A percentile compares a stretch with the other conserved stretches of the same genome.
Evolutionary conservation across 2,329 filamentous ascomycete genomes (phyloP).

Genomic region (Pestalotiopsis sp.): DNA sequence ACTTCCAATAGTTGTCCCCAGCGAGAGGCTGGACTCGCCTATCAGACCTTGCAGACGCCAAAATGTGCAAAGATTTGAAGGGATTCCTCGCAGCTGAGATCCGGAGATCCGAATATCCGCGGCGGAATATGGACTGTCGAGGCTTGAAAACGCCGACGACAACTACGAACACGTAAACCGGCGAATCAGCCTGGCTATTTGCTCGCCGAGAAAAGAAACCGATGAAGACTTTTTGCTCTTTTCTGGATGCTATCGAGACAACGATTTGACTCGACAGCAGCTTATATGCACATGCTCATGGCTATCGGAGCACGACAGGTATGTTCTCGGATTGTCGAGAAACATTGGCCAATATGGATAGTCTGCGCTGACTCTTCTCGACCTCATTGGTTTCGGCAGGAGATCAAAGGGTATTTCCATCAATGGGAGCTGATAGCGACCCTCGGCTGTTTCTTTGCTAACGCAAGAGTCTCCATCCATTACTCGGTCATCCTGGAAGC

Average conservation of each 20-base stretch:
- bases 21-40: background rate
- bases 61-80: background rate
- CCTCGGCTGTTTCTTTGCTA: background rate
- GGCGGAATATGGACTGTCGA: background rate
- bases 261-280: background rate
- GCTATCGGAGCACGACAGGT: background rate
- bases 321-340: background rate
- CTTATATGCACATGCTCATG: background rate
- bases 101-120: background rate
- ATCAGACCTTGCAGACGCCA: background rate
- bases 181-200: background rate
- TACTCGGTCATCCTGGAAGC: background rate
- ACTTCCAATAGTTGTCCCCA: background rate
- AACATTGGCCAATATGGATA: background rate
- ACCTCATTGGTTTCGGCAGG: background rate
- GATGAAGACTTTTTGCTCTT: background rate
- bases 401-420: background rate
- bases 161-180: background rate
- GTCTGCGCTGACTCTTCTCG: background rate
- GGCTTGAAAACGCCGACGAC: background rate
- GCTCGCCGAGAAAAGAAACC: background rate
- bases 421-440: background rate
- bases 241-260: background rate
- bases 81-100: background rate
- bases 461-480: background rate